Percentiles rank a stretch among this genome's conserved stretches.
Evolutionary conservation across 208 protist genomes (phyloP).

Genomic region (Wallacemonas rigidus): DNA sequence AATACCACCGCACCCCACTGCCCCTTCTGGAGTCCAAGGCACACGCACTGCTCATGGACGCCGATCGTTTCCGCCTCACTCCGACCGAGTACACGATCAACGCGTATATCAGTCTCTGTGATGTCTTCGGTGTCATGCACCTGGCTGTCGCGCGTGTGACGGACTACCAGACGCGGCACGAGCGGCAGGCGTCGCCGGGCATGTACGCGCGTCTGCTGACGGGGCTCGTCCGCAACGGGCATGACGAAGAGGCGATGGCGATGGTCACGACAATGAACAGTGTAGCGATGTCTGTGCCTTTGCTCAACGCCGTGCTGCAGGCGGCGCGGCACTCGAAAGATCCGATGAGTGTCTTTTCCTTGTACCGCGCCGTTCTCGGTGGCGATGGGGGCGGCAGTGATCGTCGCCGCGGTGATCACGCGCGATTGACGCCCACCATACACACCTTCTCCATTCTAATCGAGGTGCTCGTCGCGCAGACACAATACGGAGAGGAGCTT

Average conservation of each 20-base stretch:
- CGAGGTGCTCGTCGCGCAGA: constrained; percentile 40
- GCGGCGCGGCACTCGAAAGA: constrained; percentile 57
- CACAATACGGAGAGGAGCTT: constrained; percentile 35
- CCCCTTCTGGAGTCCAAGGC: constrained; percentile 64
- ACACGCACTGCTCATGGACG: constrained; percentile 80
- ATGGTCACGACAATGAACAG: constrained; percentile 65
- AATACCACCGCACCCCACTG: neutral
- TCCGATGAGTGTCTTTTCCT: constrained; percentile 60
- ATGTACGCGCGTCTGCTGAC: constrained; percentile 66
- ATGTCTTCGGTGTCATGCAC: constrained; percentile 64
- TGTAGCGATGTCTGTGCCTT: constrained; percentile 46
- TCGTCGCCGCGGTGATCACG: constrained; percentile 27
- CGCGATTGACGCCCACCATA: constrained; percentile 11
- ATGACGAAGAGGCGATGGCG: constrained; percentile 61
- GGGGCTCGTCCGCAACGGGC: constrained; percentile 62
- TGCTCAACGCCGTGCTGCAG: constrained; percentile 76
- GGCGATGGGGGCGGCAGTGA: constrained; percentile 1
- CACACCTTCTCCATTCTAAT: constrained; percentile 74
- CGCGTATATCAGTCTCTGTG: constrained; percentile 76
- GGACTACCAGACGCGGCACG: constrained; percentile 72
- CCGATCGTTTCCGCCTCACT: constrained; percentile 68
- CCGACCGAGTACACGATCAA: constrained; percentile 77
- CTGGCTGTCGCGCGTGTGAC: constrained; percentile 72
- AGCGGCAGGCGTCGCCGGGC: constrained; percentile 54
- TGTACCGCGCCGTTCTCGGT: constrained; percentile 57